These are phyloP conservation scores for Erodium maritimum DNA, from an alignment of 345 rosid species.

Conservation along the genomic window DNA sequence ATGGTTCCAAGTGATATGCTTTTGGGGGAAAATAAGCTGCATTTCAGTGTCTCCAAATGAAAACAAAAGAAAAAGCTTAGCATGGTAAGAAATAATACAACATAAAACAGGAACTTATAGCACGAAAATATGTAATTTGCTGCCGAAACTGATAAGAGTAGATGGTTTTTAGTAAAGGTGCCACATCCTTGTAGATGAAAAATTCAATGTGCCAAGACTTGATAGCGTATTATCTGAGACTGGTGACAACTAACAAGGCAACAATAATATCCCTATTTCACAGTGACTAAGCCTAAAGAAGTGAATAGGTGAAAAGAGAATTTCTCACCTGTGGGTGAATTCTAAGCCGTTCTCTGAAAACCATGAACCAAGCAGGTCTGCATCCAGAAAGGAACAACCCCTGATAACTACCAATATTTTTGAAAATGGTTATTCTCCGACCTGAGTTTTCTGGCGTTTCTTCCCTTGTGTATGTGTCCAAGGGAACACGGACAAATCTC, in stretches of 20 bases:
- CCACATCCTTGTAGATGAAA: background rate
- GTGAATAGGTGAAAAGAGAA: background rate
- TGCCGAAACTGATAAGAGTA: no score
- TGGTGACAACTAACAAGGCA: background rate
- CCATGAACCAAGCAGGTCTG: slow-evolving; percentile 96
- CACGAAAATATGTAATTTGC: no score
- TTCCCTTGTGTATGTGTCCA: slow-evolving; percentile 78
- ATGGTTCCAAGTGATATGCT: background rate
- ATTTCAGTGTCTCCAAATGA: background rate
- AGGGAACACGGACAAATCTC: slow-evolving; percentile 55
- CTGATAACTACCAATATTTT: slow-evolving; percentile 72
- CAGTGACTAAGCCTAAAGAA: background rate
- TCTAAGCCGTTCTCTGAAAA: slow-evolving; percentile 79
- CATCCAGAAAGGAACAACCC: slow-evolving; percentile 93
- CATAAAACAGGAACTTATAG: background rate
- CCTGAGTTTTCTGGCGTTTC: slow-evolving; percentile 40
- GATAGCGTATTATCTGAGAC: background rate
- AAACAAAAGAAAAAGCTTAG: background rate
- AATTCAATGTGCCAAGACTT: background rate
- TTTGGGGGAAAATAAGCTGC: background rate
- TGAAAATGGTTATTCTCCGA: slow-evolving; percentile 73
- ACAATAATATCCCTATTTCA: background rate
- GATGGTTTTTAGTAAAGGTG: background rate
- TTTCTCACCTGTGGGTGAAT: slow-evolving; percentile 89
- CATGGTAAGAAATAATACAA: background rate